phyloP scores from a whole-genome alignment of 495 filamentous ascomycete species.

The Hypoxylon lienhwacheense region DNA sequence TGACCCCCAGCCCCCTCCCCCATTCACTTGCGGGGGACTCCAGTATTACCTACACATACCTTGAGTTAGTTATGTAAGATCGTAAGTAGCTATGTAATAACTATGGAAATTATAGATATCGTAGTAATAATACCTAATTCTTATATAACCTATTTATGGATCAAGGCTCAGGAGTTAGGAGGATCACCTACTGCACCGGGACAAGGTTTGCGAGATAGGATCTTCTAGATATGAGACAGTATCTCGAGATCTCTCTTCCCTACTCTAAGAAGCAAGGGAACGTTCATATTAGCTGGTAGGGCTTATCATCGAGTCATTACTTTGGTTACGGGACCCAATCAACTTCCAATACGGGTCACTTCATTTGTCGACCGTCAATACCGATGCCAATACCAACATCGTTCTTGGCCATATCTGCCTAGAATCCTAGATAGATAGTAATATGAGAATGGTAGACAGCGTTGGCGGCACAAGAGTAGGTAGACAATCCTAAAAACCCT shows the following conservation, averaged over 20 bases:
- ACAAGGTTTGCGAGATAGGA: slow-evolving; percentile 15
- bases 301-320: slow-evolving; percentile 14
- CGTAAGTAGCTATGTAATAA: no score
- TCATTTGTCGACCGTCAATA: slow-evolving; percentile 14
- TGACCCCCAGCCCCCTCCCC: background rate
- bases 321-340: slow-evolving; percentile 3
- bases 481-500: no score
- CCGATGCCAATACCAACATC: background rate
- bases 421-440: no score
- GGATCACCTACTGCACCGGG: slow-evolving; percentile 21
- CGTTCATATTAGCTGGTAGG: slow-evolving; percentile 13
- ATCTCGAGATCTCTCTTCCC: slow-evolving; percentile 10
- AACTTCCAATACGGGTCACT: slow-evolving; percentile 10
- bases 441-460: slow-evolving; percentile 18
- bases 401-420: slow-evolving; percentile 3
- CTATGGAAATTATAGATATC: no score
- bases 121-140: slow-evolving; percentile 24
- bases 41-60: no score
- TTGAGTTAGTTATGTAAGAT: no score
- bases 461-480: background rate
- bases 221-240: slow-evolving; percentile 18
- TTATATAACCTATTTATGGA: slow-evolving; percentile 17
- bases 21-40: slow-evolving; percentile 15
- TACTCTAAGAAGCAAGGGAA: background rate
- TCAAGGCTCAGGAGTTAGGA: slow-evolving; percentile 23